phyloP scores from a whole-genome alignment of 2,329 filamentous ascomycete species.

The Drechslerella stenobrocha region DNA sequence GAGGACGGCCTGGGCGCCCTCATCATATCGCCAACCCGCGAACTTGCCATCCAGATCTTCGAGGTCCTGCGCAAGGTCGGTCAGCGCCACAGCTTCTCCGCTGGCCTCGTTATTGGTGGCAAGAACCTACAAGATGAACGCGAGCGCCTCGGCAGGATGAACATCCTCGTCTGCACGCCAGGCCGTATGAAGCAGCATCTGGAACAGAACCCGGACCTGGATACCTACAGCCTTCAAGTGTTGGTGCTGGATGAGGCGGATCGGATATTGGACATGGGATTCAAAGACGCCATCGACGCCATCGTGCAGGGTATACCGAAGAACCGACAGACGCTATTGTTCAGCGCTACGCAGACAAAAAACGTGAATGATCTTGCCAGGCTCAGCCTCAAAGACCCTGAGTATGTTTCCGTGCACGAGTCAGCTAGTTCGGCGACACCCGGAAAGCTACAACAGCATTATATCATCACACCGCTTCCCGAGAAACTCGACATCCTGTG shows the following conservation, averaged over 20 bases:
- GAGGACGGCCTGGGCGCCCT: constrained; percentile 88
- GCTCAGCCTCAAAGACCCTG: constrained; percentile 82
- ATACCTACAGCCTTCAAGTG: constrained; percentile 87
- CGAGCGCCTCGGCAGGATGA: constrained; percentile 84
- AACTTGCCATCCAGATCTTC: constrained; percentile 95
- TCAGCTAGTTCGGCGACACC: constrained; percentile 78
- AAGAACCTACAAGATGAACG: constrained; percentile 87
- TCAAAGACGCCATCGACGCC: constrained; percentile 85
- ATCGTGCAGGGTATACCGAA: constrained; percentile 88
- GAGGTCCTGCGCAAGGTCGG: constrained; percentile 90
- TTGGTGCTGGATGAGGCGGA: constrained; percentile 95
- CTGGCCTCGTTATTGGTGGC: constrained; percentile 89
- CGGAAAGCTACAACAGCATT: constrained; percentile 82
- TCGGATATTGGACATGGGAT: constrained; percentile 96
- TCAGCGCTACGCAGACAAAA: constrained; percentile 94
- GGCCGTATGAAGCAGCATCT: constrained; percentile 94
- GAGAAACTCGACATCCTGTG: constrained; percentile 91
- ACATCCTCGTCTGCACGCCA: constrained; percentile 93
- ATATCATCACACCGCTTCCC: constrained; percentile 78
- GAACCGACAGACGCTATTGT: constrained; percentile 85
- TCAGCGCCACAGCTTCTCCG: constrained; percentile 84
- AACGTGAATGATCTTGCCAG: constrained; percentile 89
- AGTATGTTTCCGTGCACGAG: constrained; percentile 94
- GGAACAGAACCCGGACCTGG: constrained; percentile 87
- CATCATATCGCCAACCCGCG: constrained; percentile 89